Base-by-base conservation (phyloP, 2,329 filamentous ascomycete species). In the Aspergillus puulaauensis region DNA sequence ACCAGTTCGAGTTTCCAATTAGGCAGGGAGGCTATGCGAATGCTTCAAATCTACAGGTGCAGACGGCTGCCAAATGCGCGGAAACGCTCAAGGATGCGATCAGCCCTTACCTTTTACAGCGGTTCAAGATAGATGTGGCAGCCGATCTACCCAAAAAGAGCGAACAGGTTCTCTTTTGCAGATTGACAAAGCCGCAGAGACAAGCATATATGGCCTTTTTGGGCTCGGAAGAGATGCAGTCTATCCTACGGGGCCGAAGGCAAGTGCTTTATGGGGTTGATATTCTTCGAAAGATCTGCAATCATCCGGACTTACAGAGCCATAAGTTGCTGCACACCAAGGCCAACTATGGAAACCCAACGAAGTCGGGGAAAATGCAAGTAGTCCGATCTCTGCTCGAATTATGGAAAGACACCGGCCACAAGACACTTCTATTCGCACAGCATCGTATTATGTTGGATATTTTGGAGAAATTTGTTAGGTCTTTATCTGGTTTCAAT, bases 361-460 rank as follows among this genome's bases (percentile, higher is more conserved):
- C 82, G 48, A 90, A 93, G 66, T 98, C 93, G 2, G 93, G 93
- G 2, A 99, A 99, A 77, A 92, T 99, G 88, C 90, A 96, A 70
- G 91, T 99, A 2, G 90, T 96, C 27, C 92, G 96, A 68, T 89
- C 90, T 4, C 79, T 99, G 3, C 78, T 99, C 6, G 88, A 90
- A 59, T 85, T 96, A 68, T 99, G 93, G 92, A 96, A 90, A 70
- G 86, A 88, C 5, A 86, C 91, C n/a, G 93, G 92, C 0, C 93
- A 98, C 75, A 99, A 98, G 75, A 95, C 91, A 0, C 77, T 99
- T 12, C 81, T 99, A 0, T 99, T 99, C 68, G 91, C 90, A 7
- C 95, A 99, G 72, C 91, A 95, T 64, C 88, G 91, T 14, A 92
- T 96, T 70, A 98, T 98, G 91, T 83, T 99, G 12, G 90, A 98